Evolutionary conservation across 345 rosid genomes (phyloP).

Genomic region (Melaleuca alternifolia): DNA sequence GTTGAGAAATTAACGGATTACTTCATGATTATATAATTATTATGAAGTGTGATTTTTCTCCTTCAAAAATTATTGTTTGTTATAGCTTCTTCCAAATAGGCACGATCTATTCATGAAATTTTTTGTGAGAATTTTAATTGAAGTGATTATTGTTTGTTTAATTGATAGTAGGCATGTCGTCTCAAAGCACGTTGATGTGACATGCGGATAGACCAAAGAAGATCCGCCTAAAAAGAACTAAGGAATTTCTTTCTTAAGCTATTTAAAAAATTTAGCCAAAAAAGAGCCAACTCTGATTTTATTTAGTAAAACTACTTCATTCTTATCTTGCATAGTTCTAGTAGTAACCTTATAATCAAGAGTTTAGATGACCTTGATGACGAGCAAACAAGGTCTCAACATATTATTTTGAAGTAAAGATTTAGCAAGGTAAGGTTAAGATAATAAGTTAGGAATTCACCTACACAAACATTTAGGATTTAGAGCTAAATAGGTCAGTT

Average conservation of each 20-base stretch:
- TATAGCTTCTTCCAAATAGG: not conserved
- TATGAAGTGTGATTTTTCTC: no score
- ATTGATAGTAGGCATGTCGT: not conserved
- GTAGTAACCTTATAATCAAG: not conserved
- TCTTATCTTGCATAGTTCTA: not conserved
- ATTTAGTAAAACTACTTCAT: not conserved
- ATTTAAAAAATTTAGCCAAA: not conserved
- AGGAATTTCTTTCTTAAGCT: not conserved
- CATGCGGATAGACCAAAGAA: not conserved
- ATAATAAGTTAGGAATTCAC: no score
- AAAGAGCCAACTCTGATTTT: not conserved
- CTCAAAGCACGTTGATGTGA: accelerated
- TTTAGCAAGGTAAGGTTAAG: no score
- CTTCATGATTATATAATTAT: no score
- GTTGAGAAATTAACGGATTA: no score
- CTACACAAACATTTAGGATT: not conserved
- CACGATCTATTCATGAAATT: not conserved
- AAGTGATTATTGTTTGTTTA: not conserved
- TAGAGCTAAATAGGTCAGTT: not conserved
- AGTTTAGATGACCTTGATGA: not conserved
- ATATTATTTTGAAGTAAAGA: not conserved
- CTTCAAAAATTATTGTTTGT: no score
- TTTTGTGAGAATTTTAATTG: not conserved
- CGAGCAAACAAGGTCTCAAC: not conserved
- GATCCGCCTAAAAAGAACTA: not conserved